Evolutionary conservation across 495 filamentous ascomycete species (phyloP), one percentile per base, ranked within the genome.

Genomic region (Penicillium atrosanguineum): DNA sequence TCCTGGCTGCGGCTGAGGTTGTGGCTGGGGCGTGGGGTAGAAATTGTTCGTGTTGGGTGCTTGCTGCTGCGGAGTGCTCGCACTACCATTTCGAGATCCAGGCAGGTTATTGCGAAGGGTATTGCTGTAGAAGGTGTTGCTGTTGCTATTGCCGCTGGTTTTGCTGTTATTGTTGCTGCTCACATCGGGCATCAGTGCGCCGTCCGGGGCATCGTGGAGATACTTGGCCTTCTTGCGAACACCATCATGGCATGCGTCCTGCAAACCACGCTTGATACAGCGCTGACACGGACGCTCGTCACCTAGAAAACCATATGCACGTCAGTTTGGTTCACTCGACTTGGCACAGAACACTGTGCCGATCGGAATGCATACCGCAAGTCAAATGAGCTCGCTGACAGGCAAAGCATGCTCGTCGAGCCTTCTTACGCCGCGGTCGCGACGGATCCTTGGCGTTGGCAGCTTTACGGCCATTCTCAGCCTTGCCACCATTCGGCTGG

Each of bases 161-260:
- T 40, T 49, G n/a, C 15, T 51, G 6, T 43, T 43, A 23, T 34
- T 51, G 52, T 72, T 72, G n/a, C 70, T 69, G n/a, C 70, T 68
- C 25, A 81, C 72, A 20, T 79, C 80, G 51, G 84, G 82, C 73
- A 85, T 80, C 60, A 88, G 69, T 49, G 82, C 83, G 53, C 94
- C 91, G 50, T 89, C 82, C 36, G 92, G 90, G 23, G 93, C 91
- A 76, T 97, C 94, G 71, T 96, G 92, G 44, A 98, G 87, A 74
- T 98, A 98, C 69, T 98, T 98, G 56, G 94, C 94, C 78, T 97
- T 98, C 72, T 98, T 97, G 54, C 94, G 87, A 37, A 96, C 90
- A 39, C 94, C 94, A 64, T 98, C 94, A 65, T 95, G 90, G 67
- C 94, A 98, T 37, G 80, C 81, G 67, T 96, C 90, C 55, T 90